Base-by-base conservation (phyloP, 78 protist species). In the Creolimax fragrantissima region DNA sequence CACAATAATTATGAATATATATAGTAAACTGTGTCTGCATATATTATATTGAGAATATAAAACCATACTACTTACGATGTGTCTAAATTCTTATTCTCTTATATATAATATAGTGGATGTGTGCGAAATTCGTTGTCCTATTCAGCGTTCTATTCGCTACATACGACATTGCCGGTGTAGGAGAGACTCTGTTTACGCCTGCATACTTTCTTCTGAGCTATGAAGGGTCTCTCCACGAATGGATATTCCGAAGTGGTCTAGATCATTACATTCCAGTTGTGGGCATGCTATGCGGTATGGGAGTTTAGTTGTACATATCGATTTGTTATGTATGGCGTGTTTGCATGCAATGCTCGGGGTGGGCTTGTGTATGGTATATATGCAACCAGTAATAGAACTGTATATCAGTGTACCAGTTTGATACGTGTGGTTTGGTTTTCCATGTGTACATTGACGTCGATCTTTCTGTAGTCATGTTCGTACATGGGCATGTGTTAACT, bases 201-300 rank as follows among this genome's bases (percentile, higher is more conserved):
- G 11, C 37, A 5, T 42, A 86, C 17, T 11, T 11, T 4, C 41
- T 86, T 37, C 17, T 86, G 0, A 11, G 44, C 17, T 86, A 42
- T 45, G 58, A 86, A 37, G 90, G 44, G 41, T 35, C 90, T 42
- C 42, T 86, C 74, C 90, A 86, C 44, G 90, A 86, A 45, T 86
- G 90, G 90, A 42, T 42, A 11, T 86, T 86, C 90, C 90, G 90
- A 17, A 42, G 58, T 86, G 90, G 90, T 4, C 2, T 86, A 45
- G 90, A 86, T 45, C 90, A 42, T 35, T 86, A 35, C 43, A 45
- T 45, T 4, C 42, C 90, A 7, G 36, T 24, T 36, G 24, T 86
- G 41, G 90, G 90, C 44, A 86, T 86, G 90, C 17, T 86, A 5
- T 6, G 5, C 7, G 86, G 86, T 24, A 35, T 17, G 35, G 35